Percentiles rank a stretch among this genome's conserved stretches.
Evolutionary conservation across 2,329 filamentous ascomycete species (phyloP).

Genomic region (Cladophialophora carrionii): DNA sequence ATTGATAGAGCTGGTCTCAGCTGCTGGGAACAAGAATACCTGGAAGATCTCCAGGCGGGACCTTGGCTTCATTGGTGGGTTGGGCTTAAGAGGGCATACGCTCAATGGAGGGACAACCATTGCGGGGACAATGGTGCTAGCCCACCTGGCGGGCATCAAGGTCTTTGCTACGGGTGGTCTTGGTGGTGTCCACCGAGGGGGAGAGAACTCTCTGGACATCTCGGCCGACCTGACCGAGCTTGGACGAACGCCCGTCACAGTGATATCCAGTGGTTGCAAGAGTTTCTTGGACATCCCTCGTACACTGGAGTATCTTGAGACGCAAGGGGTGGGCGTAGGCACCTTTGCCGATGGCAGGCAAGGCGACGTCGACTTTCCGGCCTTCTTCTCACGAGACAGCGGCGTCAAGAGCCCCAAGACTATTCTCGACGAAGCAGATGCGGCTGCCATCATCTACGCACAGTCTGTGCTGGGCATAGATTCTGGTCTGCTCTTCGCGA

Average conservation of each 20-base stretch:
- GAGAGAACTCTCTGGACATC: slow-evolving; percentile 83
- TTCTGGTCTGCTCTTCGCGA: slow-evolving; percentile 84
- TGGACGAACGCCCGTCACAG: slow-evolving; percentile 82
- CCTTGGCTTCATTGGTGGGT: slow-evolving; percentile 76
- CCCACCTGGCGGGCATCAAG: slow-evolving; percentile 81
- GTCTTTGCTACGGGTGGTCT: slow-evolving; percentile 94
- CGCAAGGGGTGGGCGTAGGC: slow-evolving; percentile 73
- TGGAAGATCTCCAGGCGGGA: slow-evolving; percentile 87
- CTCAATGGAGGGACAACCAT: slow-evolving; percentile 92
- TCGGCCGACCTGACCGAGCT: slow-evolving; percentile 95
- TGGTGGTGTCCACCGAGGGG: slow-evolving; percentile 90
- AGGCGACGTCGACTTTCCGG: slow-evolving; percentile 75
- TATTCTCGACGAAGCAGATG: slow-evolving; percentile 75
- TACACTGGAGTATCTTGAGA: slow-evolving; percentile 80
- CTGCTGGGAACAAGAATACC: slow-evolving; percentile 68
- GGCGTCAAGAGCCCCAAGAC: slow-evolving; percentile 76
- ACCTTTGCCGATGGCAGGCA: slow-evolving; percentile 84
- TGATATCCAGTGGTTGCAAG: slow-evolving; percentile 90
- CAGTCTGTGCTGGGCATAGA: slow-evolving; percentile 72
- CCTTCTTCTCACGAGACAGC: slow-evolving; percentile 90
- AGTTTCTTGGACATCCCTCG: slow-evolving; percentile 91
- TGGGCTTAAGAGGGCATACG: slow-evolving; percentile 69
- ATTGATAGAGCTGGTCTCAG: slow-evolving; percentile 68
- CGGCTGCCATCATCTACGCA: slow-evolving; percentile 83
- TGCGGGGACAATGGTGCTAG: slow-evolving; percentile 87